Evolutionary conservation across 495 filamentous ascomycete genomes (phyloP), one percentile per base, ranked within the genome.

Genomic region (Melanomma pulvis-pyrius): DNA sequence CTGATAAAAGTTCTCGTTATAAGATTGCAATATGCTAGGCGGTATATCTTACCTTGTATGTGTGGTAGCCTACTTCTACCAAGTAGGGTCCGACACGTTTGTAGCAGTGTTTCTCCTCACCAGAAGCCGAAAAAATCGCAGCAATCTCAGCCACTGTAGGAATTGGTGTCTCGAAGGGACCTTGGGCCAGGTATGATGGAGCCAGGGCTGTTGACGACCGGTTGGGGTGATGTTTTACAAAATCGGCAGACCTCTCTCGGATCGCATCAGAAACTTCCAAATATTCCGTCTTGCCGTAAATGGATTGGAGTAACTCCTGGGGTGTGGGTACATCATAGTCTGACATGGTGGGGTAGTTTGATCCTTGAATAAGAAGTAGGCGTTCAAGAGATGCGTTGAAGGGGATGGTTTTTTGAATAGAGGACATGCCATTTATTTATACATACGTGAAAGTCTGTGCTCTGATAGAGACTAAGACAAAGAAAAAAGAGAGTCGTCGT

Each of bases 161-260:
- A 54, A 54, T 54, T 9, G 51, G 51, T 30, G 51, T 54, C 22
- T 54, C 51, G 29, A 54, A 30, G 22, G 51, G 51, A 12, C 51
- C 51, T 54, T 54, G 22, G 12, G 51, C 51, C 12, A 25, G 13
- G 51, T 54, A 54, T 30, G n/a, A n/a, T n/a, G n/a, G 51, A 24
- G 51, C 24, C 24, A 22, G 29, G 51, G 12, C 22, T 28, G 9
- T 12, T 54, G 22, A 25, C 51, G 51, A 41, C 17, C 17, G 34
- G 8, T 17, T 8, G 34, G 34, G 8, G 8, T 41, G 12, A 50
- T n/a, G 8, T 50, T 24, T 8, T 24, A 50, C 7, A 24, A 50
- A n/a, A 8, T 8, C 8, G 7, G 7, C 8, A 24, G 12, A 9
- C 13, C 21, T 8, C 8, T 11, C 47, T 19, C 12, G 8, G 7